Evolutionary conservation across 139 green algal species (phyloP), one percentile per base, ranked within the genome.

Genomic region (Ulvella scutata): DNA sequence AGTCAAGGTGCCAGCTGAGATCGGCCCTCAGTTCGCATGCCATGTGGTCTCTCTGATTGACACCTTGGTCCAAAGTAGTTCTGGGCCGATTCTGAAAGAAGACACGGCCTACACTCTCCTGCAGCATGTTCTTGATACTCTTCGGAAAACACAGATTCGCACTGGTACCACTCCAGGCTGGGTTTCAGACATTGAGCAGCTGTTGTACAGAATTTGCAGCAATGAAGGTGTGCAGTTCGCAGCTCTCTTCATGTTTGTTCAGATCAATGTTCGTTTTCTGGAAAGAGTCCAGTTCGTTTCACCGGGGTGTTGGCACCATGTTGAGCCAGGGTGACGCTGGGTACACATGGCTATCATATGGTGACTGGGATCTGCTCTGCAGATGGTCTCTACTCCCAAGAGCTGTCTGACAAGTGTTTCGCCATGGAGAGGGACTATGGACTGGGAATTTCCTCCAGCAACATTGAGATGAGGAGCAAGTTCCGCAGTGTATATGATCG

Each of bases 401-500:
- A 85, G 72, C 76, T 96, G 59, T 79, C 80, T 34, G 67, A 81
- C 23, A 90, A 97, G 51, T 87, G 90, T 7, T 95, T 96, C 75
- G 74, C 80, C 37, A 88, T 99, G 37, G 95, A 99, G 88, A 85
- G 90, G 17, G 75, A 82, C 2, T 94, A 91, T 80, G 84, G 96
- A 75, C 81, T 92, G n/a, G 95, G 95, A 1, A 83, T 99, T 39
- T 83, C 92, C 28, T 85, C 88, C 1, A 43, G 62, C 21, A 78
- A 92, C 72, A 88, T 90, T 2, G 74, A 59, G 13, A 76, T 89
- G 43, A 83, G 92, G 20, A 61, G 72, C 34, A 85, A 87, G 73
- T 99, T 99, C 82, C 97, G 98, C 75, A 39, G 74, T 4, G 76
- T 98, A 37, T 98, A 98, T 82, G 74, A 95, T 67, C 74, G 74